phyloP scores from a whole-genome alignment of 2,329 filamentous ascomycete species.

The Aspergillus sp. region DNA sequence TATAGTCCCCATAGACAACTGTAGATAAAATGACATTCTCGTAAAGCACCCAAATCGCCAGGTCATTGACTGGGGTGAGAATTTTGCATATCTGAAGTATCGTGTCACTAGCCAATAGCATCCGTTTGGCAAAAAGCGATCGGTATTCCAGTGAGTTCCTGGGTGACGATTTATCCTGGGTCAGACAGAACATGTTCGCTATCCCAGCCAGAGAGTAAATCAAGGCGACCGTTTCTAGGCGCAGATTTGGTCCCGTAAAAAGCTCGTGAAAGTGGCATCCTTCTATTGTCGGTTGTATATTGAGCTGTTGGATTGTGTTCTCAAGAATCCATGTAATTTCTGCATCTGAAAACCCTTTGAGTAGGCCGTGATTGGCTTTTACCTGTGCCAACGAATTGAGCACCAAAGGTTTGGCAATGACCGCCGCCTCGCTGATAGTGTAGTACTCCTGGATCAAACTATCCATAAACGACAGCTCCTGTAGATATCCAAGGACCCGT shows the following conservation, averaged over 20 bases:
- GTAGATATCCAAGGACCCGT: conserved; percentile 15
- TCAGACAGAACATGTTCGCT: conserved; percentile 20
- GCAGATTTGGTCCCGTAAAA: conserved; percentile 36
- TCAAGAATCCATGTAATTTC: conserved; percentile 18
- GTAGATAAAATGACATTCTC: conserved; percentile 37
- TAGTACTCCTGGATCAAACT: conserved; percentile 21
- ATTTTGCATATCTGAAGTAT: conserved; percentile 37
- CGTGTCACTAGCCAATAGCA: conserved; percentile 34
- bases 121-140: conserved; percentile 20
- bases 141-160: conserved; percentile 6
- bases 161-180: conserved; percentile 11
- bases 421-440: conserved; percentile 27
- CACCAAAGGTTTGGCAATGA: conserved; percentile 35
- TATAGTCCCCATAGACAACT: conserved; percentile 36
- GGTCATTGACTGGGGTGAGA: conserved; percentile 38
- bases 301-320: conserved; percentile 24
- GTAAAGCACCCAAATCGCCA: conserved; percentile 28
- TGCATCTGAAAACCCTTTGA: conserved; percentile 9
- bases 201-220: conserved; percentile 38
- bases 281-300: conserved; percentile 20
- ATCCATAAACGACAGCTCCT: conserved; percentile 16
- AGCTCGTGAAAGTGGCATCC: conserved; percentile 36
- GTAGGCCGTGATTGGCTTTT: conserved; percentile 8
- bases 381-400: conserved; percentile 29
- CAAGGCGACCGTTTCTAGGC: conserved; percentile 39